phyloP scores from a whole-genome alignment of 2,329 filamentous ascomycete genomes.

The Colletotrichum cordylinicola region DNA sequence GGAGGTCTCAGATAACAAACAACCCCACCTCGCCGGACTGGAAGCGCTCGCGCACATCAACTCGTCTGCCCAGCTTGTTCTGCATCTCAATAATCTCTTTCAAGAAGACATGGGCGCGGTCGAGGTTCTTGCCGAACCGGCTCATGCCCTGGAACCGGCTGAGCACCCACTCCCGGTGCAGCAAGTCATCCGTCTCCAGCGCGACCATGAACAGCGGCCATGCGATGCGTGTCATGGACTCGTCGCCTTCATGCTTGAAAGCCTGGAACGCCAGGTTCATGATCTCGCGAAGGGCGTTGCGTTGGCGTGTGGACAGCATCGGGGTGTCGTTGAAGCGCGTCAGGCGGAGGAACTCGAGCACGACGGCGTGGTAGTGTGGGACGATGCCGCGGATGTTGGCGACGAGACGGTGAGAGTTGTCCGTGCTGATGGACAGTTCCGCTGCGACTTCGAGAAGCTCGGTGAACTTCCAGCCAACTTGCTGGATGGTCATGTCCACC shows the following conservation, averaged over 20 bases:
- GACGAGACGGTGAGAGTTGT: conserved; percentile 33
- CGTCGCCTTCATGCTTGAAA: conserved; percentile 35
- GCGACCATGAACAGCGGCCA: conserved; percentile 41
- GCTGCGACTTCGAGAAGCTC: conserved; percentile 32
- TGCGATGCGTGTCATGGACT: conserved; percentile 35
- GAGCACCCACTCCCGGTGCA: conserved; percentile 39
- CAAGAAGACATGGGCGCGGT: conserved; percentile 34
- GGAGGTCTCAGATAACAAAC: conserved; percentile 25
- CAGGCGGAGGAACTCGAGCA: conserved; percentile 34
- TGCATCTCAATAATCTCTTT: conserved; percentile 27
- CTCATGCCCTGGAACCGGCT: conserved; percentile 33
- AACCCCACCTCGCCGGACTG: conserved; percentile 19
- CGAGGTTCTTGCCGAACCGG: conserved; percentile 35
- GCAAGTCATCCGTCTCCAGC: conserved; percentile 36
- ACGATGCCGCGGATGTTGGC: conserved; percentile 39
- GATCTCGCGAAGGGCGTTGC: conserved; percentile 24
- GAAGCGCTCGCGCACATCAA: conserved; percentile 24
- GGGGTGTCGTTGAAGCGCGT: conserved; percentile 13
- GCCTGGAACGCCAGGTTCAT: conserved; percentile 38
- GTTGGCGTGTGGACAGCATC: conserved; percentile 14
- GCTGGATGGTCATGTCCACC: conserved; percentile 26
- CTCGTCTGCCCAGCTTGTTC: conserved; percentile 1
- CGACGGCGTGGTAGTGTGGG: conserved; percentile 37
- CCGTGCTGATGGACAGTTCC: conserved; percentile 27
- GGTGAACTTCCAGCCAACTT: conserved; percentile 25